phyloP scores from a whole-genome alignment of 495 filamentous ascomycete species.

The Lentithecium fluviatile region DNA sequence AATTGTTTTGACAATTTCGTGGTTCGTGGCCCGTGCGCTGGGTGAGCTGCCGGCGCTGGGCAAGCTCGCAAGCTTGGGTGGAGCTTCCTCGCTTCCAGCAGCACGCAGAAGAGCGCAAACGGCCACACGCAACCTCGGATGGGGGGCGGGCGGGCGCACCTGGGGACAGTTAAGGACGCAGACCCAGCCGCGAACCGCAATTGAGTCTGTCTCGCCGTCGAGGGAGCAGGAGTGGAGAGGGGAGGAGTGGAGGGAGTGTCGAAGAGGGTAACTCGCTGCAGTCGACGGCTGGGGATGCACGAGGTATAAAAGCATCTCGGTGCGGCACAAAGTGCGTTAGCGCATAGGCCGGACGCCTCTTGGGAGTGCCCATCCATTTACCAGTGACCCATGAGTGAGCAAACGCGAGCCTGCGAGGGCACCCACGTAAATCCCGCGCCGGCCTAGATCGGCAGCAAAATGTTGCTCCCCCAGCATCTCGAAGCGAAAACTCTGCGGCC shows the following conservation, averaged over 20 bases:
- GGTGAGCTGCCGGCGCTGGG: background rate
- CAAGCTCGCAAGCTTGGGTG: background rate
- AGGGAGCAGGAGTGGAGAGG: constrained; percentile 17
- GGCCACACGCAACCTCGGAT: constrained; percentile 6
- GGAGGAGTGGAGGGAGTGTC: constrained; percentile 11
- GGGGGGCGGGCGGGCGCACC: background rate
- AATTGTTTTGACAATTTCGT: background rate
- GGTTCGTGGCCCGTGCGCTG: constrained; percentile 7
- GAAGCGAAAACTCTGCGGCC: background rate
- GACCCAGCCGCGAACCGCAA: constrained; percentile 35
- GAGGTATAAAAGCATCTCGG: constrained; percentile 19
- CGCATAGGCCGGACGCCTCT: too few relatives aligned
- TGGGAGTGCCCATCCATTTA: background rate
- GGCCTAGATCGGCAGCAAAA: background rate
- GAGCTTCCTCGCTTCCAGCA: background rate
- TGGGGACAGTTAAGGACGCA: constrained; percentile 26
- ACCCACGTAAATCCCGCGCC: constrained; percentile 5
- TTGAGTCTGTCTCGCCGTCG: constrained; percentile 34
- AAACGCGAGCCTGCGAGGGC: constrained; percentile 2
- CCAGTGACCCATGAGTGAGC: background rate
- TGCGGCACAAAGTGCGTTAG: constrained; percentile 20
- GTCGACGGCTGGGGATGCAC: constrained; percentile 1
- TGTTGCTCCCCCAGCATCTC: background rate
- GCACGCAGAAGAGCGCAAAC: background rate
- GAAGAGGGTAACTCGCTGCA: constrained; percentile 23